Percentiles rank a stretch among this genome's conserved stretches.
phyloP scores from a whole-genome alignment of 1,284 basidiomycete genomes.

The Trichosporon ovoides region DNA sequence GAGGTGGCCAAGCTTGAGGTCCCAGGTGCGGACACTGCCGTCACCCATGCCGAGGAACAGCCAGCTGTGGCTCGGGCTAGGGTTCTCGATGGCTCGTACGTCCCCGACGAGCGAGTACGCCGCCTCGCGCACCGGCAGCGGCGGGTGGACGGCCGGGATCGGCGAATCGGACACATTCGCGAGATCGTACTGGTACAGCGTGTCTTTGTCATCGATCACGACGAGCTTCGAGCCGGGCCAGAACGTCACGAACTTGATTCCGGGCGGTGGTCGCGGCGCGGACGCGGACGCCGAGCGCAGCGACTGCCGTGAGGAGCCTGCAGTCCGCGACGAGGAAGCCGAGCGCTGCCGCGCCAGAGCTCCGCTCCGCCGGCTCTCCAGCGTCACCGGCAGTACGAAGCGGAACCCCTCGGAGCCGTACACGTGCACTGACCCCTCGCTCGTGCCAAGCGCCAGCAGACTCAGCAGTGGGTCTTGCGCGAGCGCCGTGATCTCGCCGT shows the following conservation, averaged over 20 bases:
- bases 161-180: constrained; percentile 33
- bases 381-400: constrained; percentile 36
- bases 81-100: constrained; percentile 39
- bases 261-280: constrained; percentile 12
- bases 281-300: constrained; percentile 15
- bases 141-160: constrained; percentile 31
- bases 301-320: too few relatives aligned
- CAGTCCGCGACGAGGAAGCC: not conserved
- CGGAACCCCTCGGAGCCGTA: constrained; percentile 42
- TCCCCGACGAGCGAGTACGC: constrained; percentile 30
- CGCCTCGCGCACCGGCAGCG: constrained; percentile 33
- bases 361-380: not conserved
- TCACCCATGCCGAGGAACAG: constrained; percentile 46
- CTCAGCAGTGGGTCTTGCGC: constrained; percentile 68
- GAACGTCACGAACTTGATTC: constrained; percentile 46
- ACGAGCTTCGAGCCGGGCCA: constrained; percentile 44
- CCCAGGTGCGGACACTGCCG: constrained; percentile 57
- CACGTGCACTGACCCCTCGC: constrained; percentile 42
- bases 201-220: constrained; percentile 40
- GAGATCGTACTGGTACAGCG: constrained; percentile 39
- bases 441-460: constrained; percentile 63
- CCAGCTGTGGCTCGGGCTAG: constrained; percentile 39
- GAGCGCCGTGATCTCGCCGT: constrained; percentile 57
- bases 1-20: constrained; percentile 60
- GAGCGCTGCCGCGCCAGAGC: not conserved